phyloP scores from a whole-genome alignment of 805 yeast species.

The Millerozyma miso region DNA sequence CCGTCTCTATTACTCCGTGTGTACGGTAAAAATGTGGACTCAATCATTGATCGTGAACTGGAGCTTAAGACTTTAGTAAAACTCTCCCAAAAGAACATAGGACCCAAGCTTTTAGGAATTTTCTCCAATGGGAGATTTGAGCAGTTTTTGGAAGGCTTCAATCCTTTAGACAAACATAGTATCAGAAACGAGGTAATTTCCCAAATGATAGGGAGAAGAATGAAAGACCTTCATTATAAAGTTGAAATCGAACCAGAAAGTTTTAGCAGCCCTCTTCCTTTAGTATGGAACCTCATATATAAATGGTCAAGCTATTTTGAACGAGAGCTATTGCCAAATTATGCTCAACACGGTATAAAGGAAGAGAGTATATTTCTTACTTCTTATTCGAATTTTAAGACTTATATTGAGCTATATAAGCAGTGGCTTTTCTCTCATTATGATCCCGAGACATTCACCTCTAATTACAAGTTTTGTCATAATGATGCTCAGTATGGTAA shows the following conservation, averaged over 20 bases:
- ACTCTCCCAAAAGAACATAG: conserved; percentile 73
- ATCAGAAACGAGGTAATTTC: conserved; percentile 73
- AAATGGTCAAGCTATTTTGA: conserved; percentile 61
- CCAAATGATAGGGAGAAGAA: conserved; percentile 87
- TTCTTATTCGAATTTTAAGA: conserved; percentile 48
- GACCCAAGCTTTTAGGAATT: conserved; percentile 85
- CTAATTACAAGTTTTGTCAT: conserved; percentile 77
- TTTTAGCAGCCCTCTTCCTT: conserved; percentile 50
- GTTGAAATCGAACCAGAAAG: conserved; percentile 62
- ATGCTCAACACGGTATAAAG: conserved; percentile 26
- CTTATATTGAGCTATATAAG: conserved; percentile 48
- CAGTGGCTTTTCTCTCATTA: conserved; percentile 58
- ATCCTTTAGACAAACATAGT: conserved; percentile 68
- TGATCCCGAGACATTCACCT: conserved; percentile 38
- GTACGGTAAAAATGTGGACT: conserved; percentile 83
- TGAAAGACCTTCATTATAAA: conserved; percentile 89
- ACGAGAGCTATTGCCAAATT: conserved; percentile 37
- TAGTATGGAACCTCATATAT: conserved; percentile 61
- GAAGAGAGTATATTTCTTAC: conserved; percentile 38
- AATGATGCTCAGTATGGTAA: conserved; percentile 98
- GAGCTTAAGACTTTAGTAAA: conserved; percentile 73
- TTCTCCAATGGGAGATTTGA: conserved; percentile 92
- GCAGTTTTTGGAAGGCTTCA: conserved; percentile 82
- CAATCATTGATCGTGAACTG: conserved; percentile 78
- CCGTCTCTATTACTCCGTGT: conserved; percentile 72